phyloP scores from a whole-genome alignment of 768 basidiomycete species.

The Kwoniella sp. region DNA sequence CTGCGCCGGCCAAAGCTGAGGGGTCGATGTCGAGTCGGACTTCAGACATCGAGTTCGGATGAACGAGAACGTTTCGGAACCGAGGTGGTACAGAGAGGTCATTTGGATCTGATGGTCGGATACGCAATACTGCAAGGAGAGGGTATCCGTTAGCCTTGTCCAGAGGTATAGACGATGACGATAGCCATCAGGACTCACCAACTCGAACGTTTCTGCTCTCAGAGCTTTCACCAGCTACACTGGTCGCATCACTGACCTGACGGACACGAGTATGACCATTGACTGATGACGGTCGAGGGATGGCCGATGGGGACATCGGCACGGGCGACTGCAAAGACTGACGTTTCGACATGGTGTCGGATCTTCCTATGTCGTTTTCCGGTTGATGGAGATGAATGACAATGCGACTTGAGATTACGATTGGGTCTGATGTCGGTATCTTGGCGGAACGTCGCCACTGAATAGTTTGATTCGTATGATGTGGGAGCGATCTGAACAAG shows the following conservation, averaged over 20 bases:
- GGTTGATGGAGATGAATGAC: neutral
- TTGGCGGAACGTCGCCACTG: no score
- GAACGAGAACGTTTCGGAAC: slow-evolving; percentile 88
- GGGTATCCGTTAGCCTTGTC: neutral
- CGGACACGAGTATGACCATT: slow-evolving; percentile 13
- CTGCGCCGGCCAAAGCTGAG: slow-evolving; percentile 37
- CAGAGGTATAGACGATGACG: neutral
- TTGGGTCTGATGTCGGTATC: no score
- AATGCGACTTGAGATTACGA: no score
- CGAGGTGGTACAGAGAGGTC: slow-evolving; percentile 89
- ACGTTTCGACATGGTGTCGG: neutral
- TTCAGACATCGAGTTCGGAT: slow-evolving; percentile 71
- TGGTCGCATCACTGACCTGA: slow-evolving; percentile 10
- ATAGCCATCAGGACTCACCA: slow-evolving; percentile 35
- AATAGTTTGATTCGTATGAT: no score
- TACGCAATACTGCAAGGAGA: slow-evolving; percentile 70
- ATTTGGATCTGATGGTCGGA: slow-evolving; percentile 81
- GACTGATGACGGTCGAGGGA: slow-evolving; percentile 30
- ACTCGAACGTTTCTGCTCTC: slow-evolving; percentile 43
- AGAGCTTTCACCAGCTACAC: slow-evolving; percentile 7
- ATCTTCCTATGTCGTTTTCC: neutral
- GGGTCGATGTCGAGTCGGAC: slow-evolving; percentile 74
- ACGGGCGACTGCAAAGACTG: slow-evolving; percentile 13
- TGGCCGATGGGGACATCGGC: slow-evolving; percentile 31
- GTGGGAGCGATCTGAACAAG: no score